These are phyloP conservation scores for Neurospora sp. DNA, from an alignment of 495 filamentous ascomycete genomes.

Conservation along the genomic window DNA sequence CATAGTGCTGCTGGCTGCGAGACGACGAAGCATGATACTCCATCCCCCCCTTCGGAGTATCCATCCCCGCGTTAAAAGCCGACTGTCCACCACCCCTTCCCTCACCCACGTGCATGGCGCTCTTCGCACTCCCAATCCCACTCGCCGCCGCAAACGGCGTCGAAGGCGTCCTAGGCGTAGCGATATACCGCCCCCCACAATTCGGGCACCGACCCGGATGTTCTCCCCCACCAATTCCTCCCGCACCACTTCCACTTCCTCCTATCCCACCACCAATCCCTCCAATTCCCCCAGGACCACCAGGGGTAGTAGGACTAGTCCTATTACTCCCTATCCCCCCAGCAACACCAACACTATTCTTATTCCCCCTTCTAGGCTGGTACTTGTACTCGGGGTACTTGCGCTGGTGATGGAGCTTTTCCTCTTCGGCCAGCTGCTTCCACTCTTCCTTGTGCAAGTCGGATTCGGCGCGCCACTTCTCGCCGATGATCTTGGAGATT, in stretches of 20 bases:
- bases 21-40: not conserved
- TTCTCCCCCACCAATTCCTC: conserved; percentile 18
- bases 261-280: too few species aligned
- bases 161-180: conserved; percentile 42
- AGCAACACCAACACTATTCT: conserved; percentile 22
- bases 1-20: not conserved
- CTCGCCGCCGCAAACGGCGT: conserved; percentile 36
- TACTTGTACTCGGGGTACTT: conserved; percentile 93
- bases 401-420: conserved; percentile 80
- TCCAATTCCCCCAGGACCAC: not conserved
- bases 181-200: conserved; percentile 54
- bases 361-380: conserved; percentile 68
- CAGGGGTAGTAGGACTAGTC: not conserved
- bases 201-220: conserved; percentile 46
- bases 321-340: not conserved
- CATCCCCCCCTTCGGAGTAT: not conserved
- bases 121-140: not conserved
- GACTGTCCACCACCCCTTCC: not conserved
- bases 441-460: conserved; percentile 74
- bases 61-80: not conserved
- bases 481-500: conserved; percentile 95
- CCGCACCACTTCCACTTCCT: too few species aligned
- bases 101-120: not conserved
- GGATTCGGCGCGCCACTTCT: conserved; percentile 73
- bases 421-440: conserved; percentile 88